These are phyloP conservation scores for Debaryomycetaceae sp. DNA, from an alignment of 1,139 yeast genomes.

Conservation along the genomic window DNA sequence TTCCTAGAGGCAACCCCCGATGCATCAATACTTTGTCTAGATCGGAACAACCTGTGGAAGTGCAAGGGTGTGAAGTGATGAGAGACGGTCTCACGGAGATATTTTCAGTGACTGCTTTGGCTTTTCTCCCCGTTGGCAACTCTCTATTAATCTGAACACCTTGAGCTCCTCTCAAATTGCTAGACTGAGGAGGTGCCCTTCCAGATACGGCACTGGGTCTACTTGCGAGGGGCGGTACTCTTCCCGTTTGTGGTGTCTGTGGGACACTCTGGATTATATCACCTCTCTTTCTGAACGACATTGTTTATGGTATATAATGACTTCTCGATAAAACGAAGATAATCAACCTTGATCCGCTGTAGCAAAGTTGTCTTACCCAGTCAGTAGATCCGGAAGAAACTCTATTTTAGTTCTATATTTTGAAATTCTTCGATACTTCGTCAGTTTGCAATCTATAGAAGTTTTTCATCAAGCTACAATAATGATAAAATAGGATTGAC, in stretches of 20 bases:
- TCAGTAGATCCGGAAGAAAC: too few relatives aligned
- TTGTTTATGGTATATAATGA: slow-evolving; percentile 12
- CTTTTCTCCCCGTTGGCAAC: slow-evolving; percentile 4
- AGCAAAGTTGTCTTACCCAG: too few relatives aligned
- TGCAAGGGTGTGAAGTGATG: slow-evolving; percentile 68
- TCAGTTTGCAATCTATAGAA: too few relatives aligned
- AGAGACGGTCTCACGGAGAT: slow-evolving; percentile 75
- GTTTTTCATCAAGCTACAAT: neutral
- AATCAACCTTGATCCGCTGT: too few relatives aligned
- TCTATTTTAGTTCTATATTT: too few relatives aligned
- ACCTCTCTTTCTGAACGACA: slow-evolving; percentile 73
- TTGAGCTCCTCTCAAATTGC: neutral
- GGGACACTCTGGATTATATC: slow-evolving; percentile 44
- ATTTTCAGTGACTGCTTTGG: slow-evolving; percentile 24
- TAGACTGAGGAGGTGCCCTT: slow-evolving; percentile 6
- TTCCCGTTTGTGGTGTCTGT: slow-evolving; percentile 16
- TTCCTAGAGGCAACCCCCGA: slow-evolving; percentile 82
- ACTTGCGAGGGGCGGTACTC: slow-evolving; percentile 12
- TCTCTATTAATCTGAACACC: neutral
- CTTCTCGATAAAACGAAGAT: neutral
- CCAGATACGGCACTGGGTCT: slow-evolving; percentile 6
- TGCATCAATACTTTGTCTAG: slow-evolving; percentile 75
- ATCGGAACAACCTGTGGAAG: slow-evolving; percentile 75
- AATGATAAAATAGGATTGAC: neutral
- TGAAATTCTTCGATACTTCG: too few relatives aligned